phyloP scores from a whole-genome alignment of 208 protist genomes.

The Leishmania amazonensis region DNA sequence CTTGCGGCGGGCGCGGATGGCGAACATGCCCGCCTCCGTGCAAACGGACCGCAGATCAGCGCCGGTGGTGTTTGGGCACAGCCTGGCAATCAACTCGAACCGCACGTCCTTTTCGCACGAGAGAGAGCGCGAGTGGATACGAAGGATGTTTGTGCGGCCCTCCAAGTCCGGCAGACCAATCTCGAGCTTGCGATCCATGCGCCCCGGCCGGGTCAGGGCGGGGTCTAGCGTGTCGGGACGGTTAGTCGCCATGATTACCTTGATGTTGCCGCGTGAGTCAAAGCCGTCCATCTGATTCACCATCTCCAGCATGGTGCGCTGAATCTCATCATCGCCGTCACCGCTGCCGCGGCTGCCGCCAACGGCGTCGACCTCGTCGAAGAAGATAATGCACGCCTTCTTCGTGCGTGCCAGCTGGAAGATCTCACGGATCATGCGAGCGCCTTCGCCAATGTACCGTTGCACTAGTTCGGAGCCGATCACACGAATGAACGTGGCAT shows the following conservation, averaged over 20 bases:
- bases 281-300: constrained; percentile 99
- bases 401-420: constrained; percentile 99
- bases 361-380: constrained; percentile 99
- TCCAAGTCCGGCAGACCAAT: constrained; percentile 99
- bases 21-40: constrained; percentile 99
- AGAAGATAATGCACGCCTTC: constrained; percentile 99
- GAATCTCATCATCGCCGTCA: constrained; percentile 99
- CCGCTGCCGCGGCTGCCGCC: constrained; percentile 92
- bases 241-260: constrained; percentile 99
- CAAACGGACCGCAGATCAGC: constrained; percentile 98
- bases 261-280: constrained; percentile 99
- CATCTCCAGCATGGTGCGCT: constrained; percentile 99
- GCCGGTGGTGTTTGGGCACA: constrained; percentile 99
- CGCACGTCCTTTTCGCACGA: constrained; percentile 98
- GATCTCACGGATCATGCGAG: constrained; percentile 99
- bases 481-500: constrained; percentile 99
- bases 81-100: constrained; percentile 98
- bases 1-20: constrained; percentile 98
- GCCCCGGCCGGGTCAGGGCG: constrained; percentile 98
- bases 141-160: constrained; percentile 97
- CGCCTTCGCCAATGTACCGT: constrained; percentile 99
- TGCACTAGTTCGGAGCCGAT: constrained; percentile 99
- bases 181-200: constrained; percentile 99
- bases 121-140: constrained; percentile 99
- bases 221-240: constrained; percentile 99